Evolutionary conservation across 768 basidiomycete genomes (phyloP).

Genomic region (Piloderma croceum): DNA sequence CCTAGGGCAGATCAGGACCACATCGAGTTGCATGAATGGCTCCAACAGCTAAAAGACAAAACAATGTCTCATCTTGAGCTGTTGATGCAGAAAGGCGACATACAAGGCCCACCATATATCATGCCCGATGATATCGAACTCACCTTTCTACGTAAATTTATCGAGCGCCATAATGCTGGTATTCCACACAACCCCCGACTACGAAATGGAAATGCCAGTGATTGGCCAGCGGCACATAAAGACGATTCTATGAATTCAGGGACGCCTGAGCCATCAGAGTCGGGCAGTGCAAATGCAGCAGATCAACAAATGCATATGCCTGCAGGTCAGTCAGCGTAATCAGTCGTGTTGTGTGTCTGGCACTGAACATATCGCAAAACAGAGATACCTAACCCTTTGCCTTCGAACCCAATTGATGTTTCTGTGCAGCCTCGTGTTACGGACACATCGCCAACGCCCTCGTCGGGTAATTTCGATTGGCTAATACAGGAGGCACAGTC

Average conservation of each 20-base stretch:
- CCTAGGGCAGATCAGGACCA: conserved; percentile 82
- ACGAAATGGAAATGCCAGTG: conserved; percentile 41
- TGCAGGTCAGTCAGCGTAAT: conserved; percentile 11
- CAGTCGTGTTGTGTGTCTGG: conserved; percentile 23
- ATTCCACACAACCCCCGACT: conserved; percentile 78
- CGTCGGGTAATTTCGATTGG: no score
- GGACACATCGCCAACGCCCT: no score
- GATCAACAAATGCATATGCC: conserved; percentile 9
- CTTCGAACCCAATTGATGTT: no score
- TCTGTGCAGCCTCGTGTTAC: no score
- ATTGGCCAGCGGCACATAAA: conserved; percentile 34
- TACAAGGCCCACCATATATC: conserved; percentile 73
- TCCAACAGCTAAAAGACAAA: conserved; percentile 83
- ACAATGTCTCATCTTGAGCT: conserved; percentile 84
- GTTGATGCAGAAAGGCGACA: conserved; percentile 84
- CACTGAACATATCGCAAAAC: conserved; percentile 2
- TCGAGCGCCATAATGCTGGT: conserved; percentile 71
- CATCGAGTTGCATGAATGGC: conserved; percentile 85
- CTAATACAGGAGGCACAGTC: no score
- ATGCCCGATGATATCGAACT: conserved; percentile 80
- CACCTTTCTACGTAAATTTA: conserved; percentile 73
- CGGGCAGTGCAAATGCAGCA: conserved; percentile 35
- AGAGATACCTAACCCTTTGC: neutral
- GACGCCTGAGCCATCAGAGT: conserved; percentile 45
- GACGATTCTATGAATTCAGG: conserved; percentile 43